These are phyloP conservation scores for Colletotrichum lindemuthianum DNA, from an alignment of 2,329 filamentous ascomycete species.

Conservation along the genomic window DNA sequence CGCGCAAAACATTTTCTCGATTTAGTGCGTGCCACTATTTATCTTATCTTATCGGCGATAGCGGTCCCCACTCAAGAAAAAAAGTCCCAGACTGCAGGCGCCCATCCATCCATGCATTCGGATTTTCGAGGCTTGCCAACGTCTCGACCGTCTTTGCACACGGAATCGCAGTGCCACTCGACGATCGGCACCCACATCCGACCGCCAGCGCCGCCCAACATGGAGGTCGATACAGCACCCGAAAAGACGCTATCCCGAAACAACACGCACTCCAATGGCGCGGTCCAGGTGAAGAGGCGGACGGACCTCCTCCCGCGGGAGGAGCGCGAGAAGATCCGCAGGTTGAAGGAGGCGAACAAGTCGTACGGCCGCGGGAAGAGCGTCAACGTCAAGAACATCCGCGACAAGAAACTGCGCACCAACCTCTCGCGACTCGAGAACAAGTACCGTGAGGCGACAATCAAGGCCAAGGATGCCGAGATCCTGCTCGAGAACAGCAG, in stretches of 20 bases:
- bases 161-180: constrained; percentile 1
- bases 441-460: constrained; percentile 82
- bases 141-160: background rate
- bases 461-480: constrained; percentile 94
- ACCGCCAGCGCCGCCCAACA: constrained; percentile 37
- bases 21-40: no score
- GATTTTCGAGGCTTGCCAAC: no score
- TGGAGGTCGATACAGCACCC: constrained; percentile 50
- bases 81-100: no score
- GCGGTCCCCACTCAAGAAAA: background rate
- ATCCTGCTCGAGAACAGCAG: constrained; percentile 88
- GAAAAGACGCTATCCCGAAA: constrained; percentile 47
- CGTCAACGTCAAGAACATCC: constrained; percentile 77
- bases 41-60: constrained; percentile 34
- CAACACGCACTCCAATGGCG: constrained; percentile 60
- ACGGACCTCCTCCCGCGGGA: constrained; percentile 62
- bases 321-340: constrained; percentile 62
- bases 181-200: background rate
- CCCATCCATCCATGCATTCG: no score
- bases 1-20: no score
- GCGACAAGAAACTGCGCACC: constrained; percentile 88
- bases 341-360: constrained; percentile 71
- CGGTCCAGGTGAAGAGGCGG: constrained; percentile 59
- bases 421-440: constrained; percentile 82
- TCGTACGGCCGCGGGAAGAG: constrained; percentile 86